Percentiles rank a stretch among this genome's conserved stretches.
phyloP scores from a whole-genome alignment of 2,329 filamentous ascomycete species.

The Fusarium torulosum region DNA sequence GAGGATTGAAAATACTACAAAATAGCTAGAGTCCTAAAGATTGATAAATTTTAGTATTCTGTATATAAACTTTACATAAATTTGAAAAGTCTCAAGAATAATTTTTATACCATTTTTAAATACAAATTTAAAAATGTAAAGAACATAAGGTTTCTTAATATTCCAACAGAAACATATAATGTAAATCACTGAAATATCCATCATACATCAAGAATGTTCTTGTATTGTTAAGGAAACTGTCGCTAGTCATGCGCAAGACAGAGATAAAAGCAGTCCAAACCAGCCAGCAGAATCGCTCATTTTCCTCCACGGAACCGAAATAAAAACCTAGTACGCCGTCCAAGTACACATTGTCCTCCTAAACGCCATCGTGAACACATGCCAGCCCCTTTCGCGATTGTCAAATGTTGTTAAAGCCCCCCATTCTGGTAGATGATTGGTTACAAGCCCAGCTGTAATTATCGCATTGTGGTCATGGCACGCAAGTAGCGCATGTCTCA shows the following conservation, averaged over 20 bases:
- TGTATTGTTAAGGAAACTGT: constrained; percentile 18
- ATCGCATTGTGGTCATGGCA: not conserved
- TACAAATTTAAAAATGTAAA: no score
- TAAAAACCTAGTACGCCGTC: constrained; percentile 21
- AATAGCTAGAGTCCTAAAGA: no score
- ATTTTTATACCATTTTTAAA: no score
- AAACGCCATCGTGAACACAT: constrained; percentile 32
- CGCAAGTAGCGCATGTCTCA: constrained; percentile 16
- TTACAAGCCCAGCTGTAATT: not conserved
- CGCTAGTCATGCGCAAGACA: constrained; percentile 18
- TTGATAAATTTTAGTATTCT: no score
- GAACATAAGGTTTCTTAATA: no score
- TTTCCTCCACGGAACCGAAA: not conserved
- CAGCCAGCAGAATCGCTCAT: constrained; percentile 23
- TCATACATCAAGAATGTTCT: not conserved
- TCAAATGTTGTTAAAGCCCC: not conserved
- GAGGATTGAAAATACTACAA: no score
- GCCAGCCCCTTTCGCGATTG: not conserved
- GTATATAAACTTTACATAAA: no score
- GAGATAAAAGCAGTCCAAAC: constrained; percentile 7
- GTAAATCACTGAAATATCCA: no score
- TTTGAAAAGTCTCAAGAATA: no score
- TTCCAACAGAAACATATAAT: no score
- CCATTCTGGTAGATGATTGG: not conserved
- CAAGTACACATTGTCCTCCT: not conserved